phyloP scores from a whole-genome alignment of 495 filamentous ascomycete genomes.

The Chaetomium cochliodes region DNA sequence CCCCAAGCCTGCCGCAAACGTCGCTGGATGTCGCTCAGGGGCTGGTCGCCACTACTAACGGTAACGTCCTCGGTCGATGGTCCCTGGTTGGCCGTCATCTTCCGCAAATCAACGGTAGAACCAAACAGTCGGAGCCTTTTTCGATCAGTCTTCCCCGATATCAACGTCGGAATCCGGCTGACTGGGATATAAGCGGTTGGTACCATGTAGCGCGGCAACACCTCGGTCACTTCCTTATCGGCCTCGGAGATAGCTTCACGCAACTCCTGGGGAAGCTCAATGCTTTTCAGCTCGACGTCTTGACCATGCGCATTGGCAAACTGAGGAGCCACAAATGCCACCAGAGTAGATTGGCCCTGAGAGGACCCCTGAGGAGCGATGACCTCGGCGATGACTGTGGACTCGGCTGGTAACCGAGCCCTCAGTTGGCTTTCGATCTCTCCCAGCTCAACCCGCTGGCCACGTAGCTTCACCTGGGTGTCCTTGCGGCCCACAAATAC shows the following conservation, averaged over 20 bases:
- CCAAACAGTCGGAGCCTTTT: conserved; percentile 42
- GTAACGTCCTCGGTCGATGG: background rate
- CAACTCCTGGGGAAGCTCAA: conserved; percentile 15
- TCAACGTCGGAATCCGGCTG: conserved; percentile 39
- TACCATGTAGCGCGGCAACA: conserved; percentile 56
- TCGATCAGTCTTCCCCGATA: conserved; percentile 52
- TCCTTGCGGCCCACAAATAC: conserved; percentile 39
- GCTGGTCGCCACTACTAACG: background rate
- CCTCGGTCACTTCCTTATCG: conserved; percentile 29
- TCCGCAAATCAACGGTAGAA: conserved; percentile 21
- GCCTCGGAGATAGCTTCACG: conserved; percentile 5
- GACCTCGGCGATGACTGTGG: conserved; percentile 39
- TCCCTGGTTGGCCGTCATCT: conserved; percentile 9
- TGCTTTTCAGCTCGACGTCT: conserved; percentile 10
- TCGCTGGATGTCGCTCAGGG: conserved; percentile 21
- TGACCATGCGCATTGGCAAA: background rate
- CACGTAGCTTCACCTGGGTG: conserved; percentile 42
- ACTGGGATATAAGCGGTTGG: conserved; percentile 43
- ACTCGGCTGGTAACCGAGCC: conserved; percentile 18
- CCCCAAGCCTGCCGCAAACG: conserved; percentile 23
- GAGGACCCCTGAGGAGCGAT: conserved; percentile 40
- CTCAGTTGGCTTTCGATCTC: conserved; percentile 39
- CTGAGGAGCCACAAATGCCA: conserved; percentile 28
- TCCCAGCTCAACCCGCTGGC: conserved; percentile 41
- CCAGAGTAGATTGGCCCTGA: conserved; percentile 34